phyloP scores from a whole-genome alignment of 2,329 filamentous ascomycete species.

The Trichoderma harzianum region DNA sequence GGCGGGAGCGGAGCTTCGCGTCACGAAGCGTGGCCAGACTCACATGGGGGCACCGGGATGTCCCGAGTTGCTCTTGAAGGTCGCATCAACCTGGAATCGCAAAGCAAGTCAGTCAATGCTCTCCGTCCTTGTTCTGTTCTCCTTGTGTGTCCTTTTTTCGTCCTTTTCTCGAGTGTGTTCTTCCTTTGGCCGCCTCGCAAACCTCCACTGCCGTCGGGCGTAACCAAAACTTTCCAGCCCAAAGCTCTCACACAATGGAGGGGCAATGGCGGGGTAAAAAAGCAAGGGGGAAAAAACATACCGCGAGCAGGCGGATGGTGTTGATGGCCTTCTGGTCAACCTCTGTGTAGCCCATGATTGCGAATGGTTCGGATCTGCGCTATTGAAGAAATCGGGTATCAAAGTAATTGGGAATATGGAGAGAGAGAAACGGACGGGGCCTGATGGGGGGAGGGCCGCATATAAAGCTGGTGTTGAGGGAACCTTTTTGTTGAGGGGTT shows the following conservation, averaged over 20 bases:
- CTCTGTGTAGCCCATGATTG: conserved; percentile 83
- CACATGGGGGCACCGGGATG: conserved; percentile 98
- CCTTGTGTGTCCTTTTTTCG: not conserved
- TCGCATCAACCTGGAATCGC: conserved; percentile 82
- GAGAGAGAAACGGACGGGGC: conserved; percentile 25
- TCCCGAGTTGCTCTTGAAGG: conserved; percentile 90
- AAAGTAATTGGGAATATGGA: conserved; percentile 15
- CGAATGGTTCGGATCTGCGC: conserved; percentile 30
- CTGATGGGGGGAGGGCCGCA: conserved; percentile 22
- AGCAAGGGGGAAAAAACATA: conserved; percentile 52
- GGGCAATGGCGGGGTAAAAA: conserved; percentile 33
- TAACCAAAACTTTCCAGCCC: no score
- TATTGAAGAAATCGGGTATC: conserved; percentile 17
- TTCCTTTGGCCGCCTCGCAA: no score
- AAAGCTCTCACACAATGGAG: conserved; percentile 27
- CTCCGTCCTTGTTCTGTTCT: not conserved
- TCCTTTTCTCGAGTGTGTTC: no score
- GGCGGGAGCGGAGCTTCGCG: conserved; percentile 21
- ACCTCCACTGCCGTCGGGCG: not conserved
- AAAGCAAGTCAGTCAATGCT: conserved; percentile 25
- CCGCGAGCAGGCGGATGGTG: conserved; percentile 94
- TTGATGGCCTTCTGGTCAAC: conserved; percentile 90
- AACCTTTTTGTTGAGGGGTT: conserved; percentile 31
- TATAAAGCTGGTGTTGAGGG: conserved; percentile 26
- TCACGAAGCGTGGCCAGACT: conserved; percentile 31